A percentile compares a stretch with the other conserved stretches of the same genome.
Evolutionary conservation across 768 basidiomycete genomes (phyloP).

Genomic region (Neoboletus subvelutipes): DNA sequence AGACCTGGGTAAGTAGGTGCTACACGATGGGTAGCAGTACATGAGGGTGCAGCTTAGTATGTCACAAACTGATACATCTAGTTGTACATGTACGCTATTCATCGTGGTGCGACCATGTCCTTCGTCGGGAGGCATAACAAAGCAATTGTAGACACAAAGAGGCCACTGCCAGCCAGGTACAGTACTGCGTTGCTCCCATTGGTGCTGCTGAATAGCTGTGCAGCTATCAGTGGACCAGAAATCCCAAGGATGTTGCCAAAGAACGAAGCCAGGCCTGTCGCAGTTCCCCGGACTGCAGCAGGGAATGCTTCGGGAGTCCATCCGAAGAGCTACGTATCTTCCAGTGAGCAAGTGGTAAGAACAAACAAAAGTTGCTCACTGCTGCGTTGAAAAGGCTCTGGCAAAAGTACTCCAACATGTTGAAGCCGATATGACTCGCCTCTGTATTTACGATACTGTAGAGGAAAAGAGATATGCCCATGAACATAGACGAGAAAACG

Average conservation of each 20-base stretch:
- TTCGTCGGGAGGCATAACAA: no score
- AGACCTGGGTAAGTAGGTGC: no score
- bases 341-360: neutral
- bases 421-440: constrained; percentile 10
- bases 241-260: constrained; percentile 5
- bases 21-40: no score
- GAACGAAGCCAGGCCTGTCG: constrained; percentile 4
- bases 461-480: constrained; percentile 8
- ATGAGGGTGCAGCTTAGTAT: no score
- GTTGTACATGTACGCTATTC: no score
- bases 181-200: no score
- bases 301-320: constrained; percentile 22
- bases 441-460: constrained; percentile 12
- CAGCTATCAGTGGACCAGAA: neutral
- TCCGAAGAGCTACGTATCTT: constrained; percentile 7
- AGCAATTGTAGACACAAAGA: no score
- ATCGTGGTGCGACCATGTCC: no score
- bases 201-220: no score
- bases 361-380: neutral
- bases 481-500: constrained; percentile 11
- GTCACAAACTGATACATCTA: no score
- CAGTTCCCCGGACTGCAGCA: constrained; percentile 14
- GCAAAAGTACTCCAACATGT: constrained; percentile 10
- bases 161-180: no score
- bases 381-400: constrained; percentile 9